Percentiles rank a stretch among this genome's conserved stretches.
These are phyloP conservation scores for Cordyceps fumosorosea DNA, from an alignment of 2,329 filamentous ascomycete species.

Conservation along the genomic window DNA sequence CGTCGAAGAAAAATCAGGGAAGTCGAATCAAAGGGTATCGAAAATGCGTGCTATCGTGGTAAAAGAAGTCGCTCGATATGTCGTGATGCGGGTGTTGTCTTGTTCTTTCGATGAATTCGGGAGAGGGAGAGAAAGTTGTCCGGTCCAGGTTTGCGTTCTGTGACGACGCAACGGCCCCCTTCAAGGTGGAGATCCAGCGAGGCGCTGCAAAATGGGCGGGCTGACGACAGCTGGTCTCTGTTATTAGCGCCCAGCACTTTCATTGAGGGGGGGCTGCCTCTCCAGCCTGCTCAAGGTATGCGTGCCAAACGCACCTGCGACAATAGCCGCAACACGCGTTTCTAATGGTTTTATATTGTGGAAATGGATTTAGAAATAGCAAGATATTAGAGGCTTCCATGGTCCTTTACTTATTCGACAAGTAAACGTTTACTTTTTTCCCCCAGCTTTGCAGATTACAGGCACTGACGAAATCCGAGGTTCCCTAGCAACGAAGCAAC, in stretches of 20 bases:
- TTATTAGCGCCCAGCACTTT: no score
- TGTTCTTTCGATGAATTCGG: background rate
- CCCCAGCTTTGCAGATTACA: background rate
- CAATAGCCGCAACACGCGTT: constrained; percentile 5
- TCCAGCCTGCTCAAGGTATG: background rate
- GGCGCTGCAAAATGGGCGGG: constrained; percentile 6
- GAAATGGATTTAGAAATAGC: background rate
- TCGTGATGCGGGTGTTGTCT: background rate
- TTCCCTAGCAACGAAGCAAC: constrained; percentile 6
- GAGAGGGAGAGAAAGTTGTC: constrained; percentile 2
- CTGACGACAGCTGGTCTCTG: background rate
- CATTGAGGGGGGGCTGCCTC: background rate
- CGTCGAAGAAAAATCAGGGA: background rate
- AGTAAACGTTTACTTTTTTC: background rate
- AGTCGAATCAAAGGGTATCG: constrained; percentile 4
- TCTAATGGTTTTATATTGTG: background rate
- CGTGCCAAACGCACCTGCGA: constrained; percentile 8
- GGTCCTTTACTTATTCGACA: background rate
- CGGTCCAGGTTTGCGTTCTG: constrained; percentile 2
- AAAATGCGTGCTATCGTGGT: background rate
- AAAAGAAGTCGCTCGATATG: background rate
- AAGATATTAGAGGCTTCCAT: no score
- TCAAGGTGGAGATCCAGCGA: constrained; percentile 4
- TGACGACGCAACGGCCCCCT: background rate
- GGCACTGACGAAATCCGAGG: background rate